Conservation (phyloP, 2,329 filamentous ascomycete genomes). For the Colletotrichum godetiae region DNA sequence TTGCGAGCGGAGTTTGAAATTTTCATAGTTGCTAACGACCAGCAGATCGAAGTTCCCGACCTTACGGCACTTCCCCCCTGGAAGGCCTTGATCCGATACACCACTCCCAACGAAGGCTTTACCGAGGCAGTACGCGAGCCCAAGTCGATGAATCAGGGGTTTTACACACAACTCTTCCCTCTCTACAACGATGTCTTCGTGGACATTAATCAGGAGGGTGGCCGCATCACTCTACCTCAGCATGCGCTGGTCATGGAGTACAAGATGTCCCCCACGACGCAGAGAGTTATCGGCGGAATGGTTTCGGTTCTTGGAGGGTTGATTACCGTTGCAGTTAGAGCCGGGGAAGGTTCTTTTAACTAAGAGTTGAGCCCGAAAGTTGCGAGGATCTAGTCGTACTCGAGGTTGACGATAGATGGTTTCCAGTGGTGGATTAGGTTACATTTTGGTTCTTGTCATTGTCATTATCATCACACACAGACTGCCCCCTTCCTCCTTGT, state of each 20-base stretch:
- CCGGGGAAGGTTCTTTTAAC: background rate
- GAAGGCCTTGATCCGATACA: background rate
- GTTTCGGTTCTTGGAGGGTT: background rate
- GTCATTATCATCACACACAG: too few relatives aligned
- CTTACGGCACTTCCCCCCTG: background rate
- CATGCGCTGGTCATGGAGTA: background rate
- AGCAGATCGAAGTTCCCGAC: background rate
- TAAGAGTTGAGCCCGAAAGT: too few relatives aligned
- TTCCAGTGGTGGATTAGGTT: too few relatives aligned
- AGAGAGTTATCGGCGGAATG: background rate
- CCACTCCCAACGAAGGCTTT: background rate
- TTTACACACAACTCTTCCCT: background rate
- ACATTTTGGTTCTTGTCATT: too few relatives aligned
- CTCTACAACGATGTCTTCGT: background rate
- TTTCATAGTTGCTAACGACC: background rate
- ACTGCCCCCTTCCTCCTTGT: fast-evolving
- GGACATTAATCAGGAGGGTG: background rate
- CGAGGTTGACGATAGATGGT: too few relatives aligned
- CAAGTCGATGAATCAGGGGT: background rate
- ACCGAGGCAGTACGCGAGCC: background rate
- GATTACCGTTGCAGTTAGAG: background rate
- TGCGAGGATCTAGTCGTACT: too few relatives aligned
- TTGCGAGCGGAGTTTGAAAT: background rate
- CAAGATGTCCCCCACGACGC: background rate
- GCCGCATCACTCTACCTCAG: background rate